Evolutionary conservation across 805 yeast species (phyloP).

Genomic region (Wickerhamomyces sydowiorum): DNA sequence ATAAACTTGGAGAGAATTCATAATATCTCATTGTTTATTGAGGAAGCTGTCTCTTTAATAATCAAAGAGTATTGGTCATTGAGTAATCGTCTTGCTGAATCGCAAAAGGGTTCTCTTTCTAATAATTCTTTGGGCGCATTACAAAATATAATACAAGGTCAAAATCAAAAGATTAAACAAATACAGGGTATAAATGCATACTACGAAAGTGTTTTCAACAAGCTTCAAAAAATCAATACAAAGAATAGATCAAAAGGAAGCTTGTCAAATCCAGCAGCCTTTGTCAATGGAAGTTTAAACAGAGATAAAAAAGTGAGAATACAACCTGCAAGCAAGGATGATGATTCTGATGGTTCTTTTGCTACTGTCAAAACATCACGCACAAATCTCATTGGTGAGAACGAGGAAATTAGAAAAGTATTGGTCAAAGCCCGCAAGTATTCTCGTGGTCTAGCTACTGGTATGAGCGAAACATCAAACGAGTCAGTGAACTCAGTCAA

Average conservation of each 20-base stretch:
- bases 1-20: conserved; percentile 4
- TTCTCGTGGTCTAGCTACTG: too few species aligned
- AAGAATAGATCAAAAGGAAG: background rate
- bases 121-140: conserved; percentile 3
- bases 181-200: conserved; percentile 3
- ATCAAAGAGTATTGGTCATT: conserved; percentile 11
- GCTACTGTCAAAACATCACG: too few species aligned
- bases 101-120: conserved; percentile 5
- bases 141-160: conserved; percentile 9
- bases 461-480: too few species aligned
- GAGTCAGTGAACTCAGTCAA: too few species aligned
- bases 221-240: conserved; percentile 4
- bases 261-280: too few species aligned
- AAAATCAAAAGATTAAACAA: conserved; percentile 4
- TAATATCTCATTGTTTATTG: conserved; percentile 10
- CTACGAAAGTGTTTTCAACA: conserved; percentile 8
- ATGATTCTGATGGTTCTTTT: too few species aligned
- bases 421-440: too few species aligned
- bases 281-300: too few species aligned
- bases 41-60: conserved; percentile 13
- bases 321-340: too few species aligned
- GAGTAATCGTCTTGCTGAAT: conserved; percentile 3
- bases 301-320: background rate
- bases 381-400: too few species aligned
- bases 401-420: too few species aligned